Evolutionary conservation across 495 filamentous ascomycete genomes (phyloP).

Genomic region (Evansstolkia leycettana): DNA sequence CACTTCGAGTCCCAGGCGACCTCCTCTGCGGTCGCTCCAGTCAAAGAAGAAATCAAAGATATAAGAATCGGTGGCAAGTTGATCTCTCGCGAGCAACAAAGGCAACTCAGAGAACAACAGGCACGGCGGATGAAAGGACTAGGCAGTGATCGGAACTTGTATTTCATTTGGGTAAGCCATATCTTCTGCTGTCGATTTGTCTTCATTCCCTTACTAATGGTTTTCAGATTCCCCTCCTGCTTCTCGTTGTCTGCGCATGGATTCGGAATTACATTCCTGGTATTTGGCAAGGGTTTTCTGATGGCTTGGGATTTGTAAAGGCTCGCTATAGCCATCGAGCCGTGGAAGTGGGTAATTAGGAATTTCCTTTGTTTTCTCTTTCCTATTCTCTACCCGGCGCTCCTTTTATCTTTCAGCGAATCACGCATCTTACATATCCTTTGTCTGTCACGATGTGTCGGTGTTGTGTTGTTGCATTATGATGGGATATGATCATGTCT

Average conservation of each 20-base stretch:
- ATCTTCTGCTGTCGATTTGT: conserved; percentile 6
- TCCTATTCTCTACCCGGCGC: conserved; percentile 2
- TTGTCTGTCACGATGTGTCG: too few relatives aligned
- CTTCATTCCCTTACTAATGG: not conserved
- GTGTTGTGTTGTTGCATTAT: conserved; percentile 20
- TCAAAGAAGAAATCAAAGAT: conserved; percentile 24
- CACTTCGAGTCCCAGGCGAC: conserved; percentile 52
- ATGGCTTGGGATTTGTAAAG: conserved; percentile 31
- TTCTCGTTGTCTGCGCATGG: conserved; percentile 55
- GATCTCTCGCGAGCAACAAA: conserved; percentile 60
- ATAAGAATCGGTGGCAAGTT: conserved; percentile 33
- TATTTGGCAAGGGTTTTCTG: conserved; percentile 34
- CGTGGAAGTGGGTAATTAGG: conserved; percentile 23
- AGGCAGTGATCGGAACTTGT: conserved; percentile 64
- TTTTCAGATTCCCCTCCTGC: conserved; percentile 33
- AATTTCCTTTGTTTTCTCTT: conserved; percentile 8
- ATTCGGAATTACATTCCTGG: conserved; percentile 46
- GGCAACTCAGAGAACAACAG: conserved; percentile 57
- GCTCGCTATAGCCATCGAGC: conserved; percentile 30
- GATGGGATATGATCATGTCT: conserved; percentile 26
- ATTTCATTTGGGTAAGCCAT: conserved; percentile 70
- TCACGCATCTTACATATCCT: not conserved
- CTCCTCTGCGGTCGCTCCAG: conserved; percentile 26
- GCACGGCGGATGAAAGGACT: conserved; percentile 63
- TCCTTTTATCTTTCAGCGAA: conserved; percentile 16